Percentiles rank a stretch among this genome's conserved stretches.
Evolutionary conservation across 768 basidiomycete species (phyloP).

Genomic region (Amanita polypyramis): DNA sequence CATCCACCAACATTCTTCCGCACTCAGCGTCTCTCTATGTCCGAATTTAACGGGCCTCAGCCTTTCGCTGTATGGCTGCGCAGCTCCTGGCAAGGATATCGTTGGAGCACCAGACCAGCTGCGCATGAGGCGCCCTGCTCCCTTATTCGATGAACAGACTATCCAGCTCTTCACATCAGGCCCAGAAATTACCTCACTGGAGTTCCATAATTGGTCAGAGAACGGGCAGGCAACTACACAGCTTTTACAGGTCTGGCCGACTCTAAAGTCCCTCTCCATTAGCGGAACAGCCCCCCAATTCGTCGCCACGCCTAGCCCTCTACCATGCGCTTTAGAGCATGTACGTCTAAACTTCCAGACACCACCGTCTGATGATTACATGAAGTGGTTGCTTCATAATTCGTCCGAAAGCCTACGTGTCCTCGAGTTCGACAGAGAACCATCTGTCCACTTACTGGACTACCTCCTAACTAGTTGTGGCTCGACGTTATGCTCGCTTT

Average conservation of each 20-base stretch:
- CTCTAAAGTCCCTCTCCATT: constrained; percentile 43
- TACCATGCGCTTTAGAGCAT: constrained; percentile 36
- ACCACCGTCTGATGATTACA: constrained; percentile 50
- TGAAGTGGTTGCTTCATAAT: constrained; percentile 60
- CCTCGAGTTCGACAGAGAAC: constrained; percentile 54
- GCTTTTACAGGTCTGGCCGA: constrained; percentile 55
- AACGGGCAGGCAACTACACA: constrained; percentile 45
- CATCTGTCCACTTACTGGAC: constrained; percentile 42
- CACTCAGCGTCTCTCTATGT: constrained; percentile 44
- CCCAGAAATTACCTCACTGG: constrained; percentile 41
- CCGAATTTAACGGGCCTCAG: constrained; percentile 46
- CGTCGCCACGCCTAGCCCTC: constrained; percentile 32
- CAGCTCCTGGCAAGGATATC: constrained; percentile 38
- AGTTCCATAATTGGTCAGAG: constrained; percentile 66
- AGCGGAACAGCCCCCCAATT: constrained; percentile 48
- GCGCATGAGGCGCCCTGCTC: constrained; percentile 39
- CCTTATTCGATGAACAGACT: constrained; percentile 43
- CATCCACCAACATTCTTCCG: constrained; percentile 47
- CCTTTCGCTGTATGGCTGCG: constrained; percentile 50
- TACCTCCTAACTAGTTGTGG: constrained; percentile 42
- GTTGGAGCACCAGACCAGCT: constrained; percentile 35
- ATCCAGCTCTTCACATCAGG: constrained; percentile 42
- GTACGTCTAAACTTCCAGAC: constrained; percentile 58
- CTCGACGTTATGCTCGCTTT: constrained; percentile 38
- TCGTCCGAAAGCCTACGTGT: constrained; percentile 37